Evolutionary conservation across 2,329 filamentous ascomycete genomes (phyloP).

Genomic region (Sphaceloma murrayae): DNA sequence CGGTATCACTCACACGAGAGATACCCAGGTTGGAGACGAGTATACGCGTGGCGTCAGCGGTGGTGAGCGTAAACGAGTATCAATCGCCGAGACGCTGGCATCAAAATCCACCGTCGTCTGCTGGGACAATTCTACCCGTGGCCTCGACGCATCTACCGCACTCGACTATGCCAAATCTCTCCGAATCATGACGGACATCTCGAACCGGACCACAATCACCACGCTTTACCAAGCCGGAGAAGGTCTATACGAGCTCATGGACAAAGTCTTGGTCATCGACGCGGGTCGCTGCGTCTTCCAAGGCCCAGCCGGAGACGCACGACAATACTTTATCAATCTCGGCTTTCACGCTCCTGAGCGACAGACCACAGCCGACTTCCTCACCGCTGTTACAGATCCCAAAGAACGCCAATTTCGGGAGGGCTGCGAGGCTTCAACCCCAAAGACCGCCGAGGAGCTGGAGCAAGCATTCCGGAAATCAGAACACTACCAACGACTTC

Average conservation of each 20-base stretch:
- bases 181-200: slow-evolving; percentile 70
- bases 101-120: slow-evolving; percentile 64
- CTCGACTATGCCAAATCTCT: slow-evolving; percentile 69
- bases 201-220: slow-evolving; percentile 59
- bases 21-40: slow-evolving; percentile 68
- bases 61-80: slow-evolving; percentile 71
- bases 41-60: slow-evolving; percentile 65
- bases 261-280: slow-evolving; percentile 72
- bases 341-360: slow-evolving; percentile 52
- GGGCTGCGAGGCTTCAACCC: slow-evolving; percentile 56
- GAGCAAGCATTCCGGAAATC: slow-evolving; percentile 58
- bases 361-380: slow-evolving; percentile 67
- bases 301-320: slow-evolving; percentile 52
- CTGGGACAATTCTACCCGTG: slow-evolving; percentile 73
- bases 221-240: slow-evolving; percentile 65
- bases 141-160: slow-evolving; percentile 70
- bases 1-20: slow-evolving; percentile 63
- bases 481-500: slow-evolving; percentile 49
- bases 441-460: slow-evolving; percentile 60
- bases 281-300: slow-evolving; percentile 60
- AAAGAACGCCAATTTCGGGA: slow-evolving; percentile 58
- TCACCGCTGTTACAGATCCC: slow-evolving; percentile 66
- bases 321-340: slow-evolving; percentile 56
- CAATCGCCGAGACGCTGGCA: slow-evolving; percentile 66
- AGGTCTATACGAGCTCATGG: slow-evolving; percentile 62